Percentiles rank a stretch among this genome's conserved stretches.
phyloP scores from a whole-genome alignment of 1,284 basidiomycete genomes.

The Cryptococcus neoformans region DNA sequence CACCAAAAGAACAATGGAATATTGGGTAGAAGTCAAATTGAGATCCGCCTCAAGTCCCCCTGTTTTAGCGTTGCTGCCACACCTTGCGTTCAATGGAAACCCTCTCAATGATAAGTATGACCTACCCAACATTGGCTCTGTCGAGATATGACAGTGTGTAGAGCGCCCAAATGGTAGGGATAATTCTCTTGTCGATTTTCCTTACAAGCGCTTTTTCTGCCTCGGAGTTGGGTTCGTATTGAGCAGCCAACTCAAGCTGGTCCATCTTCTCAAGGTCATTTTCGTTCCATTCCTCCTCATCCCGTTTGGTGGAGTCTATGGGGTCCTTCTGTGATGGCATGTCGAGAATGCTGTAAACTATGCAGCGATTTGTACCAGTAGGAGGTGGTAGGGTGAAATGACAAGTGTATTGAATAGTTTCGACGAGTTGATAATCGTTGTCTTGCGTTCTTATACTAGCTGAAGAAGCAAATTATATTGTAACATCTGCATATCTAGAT shows the following conservation, averaged over 20 bases:
- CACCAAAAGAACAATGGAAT: conserved; percentile 38
- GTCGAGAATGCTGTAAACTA: neutral
- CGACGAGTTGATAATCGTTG: too few species aligned
- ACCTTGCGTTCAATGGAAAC: neutral
- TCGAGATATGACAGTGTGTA: conserved; percentile 48
- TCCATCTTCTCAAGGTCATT: conserved; percentile 7
- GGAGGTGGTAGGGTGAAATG: too few species aligned
- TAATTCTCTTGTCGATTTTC: conserved; percentile 41
- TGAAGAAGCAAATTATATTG: too few species aligned
- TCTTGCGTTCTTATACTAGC: too few species aligned
- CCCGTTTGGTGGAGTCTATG: conserved; percentile 2
- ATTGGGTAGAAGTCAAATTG: conserved; percentile 41
- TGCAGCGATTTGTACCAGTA: neutral
- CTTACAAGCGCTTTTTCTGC: conserved; percentile 40
- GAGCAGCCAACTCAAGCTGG: conserved; percentile 25
- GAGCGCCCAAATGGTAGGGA: conserved; percentile 44
- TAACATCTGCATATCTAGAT: too few species aligned
- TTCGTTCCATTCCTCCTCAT: conserved; percentile 24
- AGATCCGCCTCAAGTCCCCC: conserved; percentile 39
- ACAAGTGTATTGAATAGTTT: too few species aligned
- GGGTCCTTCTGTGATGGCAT: neutral
- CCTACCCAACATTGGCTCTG: conserved; percentile 43
- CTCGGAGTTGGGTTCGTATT: conserved; percentile 40
- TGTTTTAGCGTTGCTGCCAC: conserved; percentile 37
- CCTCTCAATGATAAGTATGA: neutral